These are phyloP conservation scores for Moesziomyces globuligerus DNA, from an alignment of 1,284 basidiomycete species.

Conservation along the genomic window DNA sequence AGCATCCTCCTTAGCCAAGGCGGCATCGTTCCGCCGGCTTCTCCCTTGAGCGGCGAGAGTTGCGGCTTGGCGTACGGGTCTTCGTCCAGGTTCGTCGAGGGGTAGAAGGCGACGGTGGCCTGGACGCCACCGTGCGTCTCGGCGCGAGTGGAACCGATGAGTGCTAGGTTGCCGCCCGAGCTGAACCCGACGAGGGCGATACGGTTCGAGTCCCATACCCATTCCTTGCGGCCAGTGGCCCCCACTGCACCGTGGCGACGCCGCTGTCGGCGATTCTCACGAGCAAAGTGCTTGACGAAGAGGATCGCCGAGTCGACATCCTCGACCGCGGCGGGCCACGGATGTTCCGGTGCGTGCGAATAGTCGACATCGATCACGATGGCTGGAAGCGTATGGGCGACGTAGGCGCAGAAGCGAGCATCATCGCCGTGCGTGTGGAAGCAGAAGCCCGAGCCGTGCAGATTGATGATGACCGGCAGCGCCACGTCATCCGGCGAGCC, in stretches of 20 bases:
- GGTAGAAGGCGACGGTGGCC: slow-evolving; percentile 49
- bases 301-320: slow-evolving; percentile 76
- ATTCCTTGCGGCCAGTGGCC: slow-evolving; percentile 34
- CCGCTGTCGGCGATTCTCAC: slow-evolving; percentile 25
- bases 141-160: slow-evolving; percentile 27
- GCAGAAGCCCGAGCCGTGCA: slow-evolving; percentile 54
- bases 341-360: slow-evolving; percentile 78
- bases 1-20: slow-evolving; percentile 40
- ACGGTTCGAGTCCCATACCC: slow-evolving; percentile 36
- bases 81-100: slow-evolving; percentile 51
- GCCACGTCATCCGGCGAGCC: slow-evolving; percentile 17
- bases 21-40: slow-evolving; percentile 41
- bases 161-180: slow-evolving; percentile 46
- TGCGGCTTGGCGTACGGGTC: slow-evolving; percentile 48
- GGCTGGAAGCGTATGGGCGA: slow-evolving; percentile 26
- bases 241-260: slow-evolving; percentile 24
- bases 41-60: slow-evolving; percentile 25
- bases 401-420: slow-evolving; percentile 35
- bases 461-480: slow-evolving; percentile 45
- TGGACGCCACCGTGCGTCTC: slow-evolving; percentile 32
- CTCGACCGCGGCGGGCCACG: slow-evolving; percentile 78
- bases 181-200: slow-evolving; percentile 53
- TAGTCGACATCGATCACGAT: slow-evolving; percentile 78
- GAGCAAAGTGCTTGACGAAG: slow-evolving; percentile 70
- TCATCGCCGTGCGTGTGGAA: slow-evolving; percentile 45